Percentiles rank a stretch among this genome's conserved stretches.
These are phyloP conservation scores for Parietaria judaica DNA, from an alignment of 306 rosid genomes.

Conservation along the genomic window DNA sequence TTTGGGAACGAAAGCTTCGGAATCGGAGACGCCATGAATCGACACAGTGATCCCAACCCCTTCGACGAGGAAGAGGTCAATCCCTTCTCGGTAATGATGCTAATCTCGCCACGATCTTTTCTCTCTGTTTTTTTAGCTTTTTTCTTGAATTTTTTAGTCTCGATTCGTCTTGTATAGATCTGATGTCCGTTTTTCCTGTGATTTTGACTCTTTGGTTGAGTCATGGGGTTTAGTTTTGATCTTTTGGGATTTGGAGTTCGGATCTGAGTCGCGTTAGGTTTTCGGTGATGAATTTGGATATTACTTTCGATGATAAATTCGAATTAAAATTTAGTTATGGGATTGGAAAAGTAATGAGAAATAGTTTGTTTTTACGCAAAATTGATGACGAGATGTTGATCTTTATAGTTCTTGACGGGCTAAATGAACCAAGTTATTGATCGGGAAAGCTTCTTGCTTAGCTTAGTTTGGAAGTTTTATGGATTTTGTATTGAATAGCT, in stretches of 20 bases:
- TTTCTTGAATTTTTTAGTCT: background rate
- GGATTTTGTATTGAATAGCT: too few relatives aligned
- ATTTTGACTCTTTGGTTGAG: background rate
- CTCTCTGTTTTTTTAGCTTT: slow-evolving; percentile 1
- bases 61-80: slow-evolving; percentile 88
- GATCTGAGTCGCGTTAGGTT: background rate
- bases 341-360: too few relatives aligned
- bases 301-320: background rate
- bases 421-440: too few relatives aligned
- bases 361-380: too few relatives aligned
- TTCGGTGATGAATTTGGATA: background rate
- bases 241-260: background rate
- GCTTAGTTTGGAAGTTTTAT: too few relatives aligned
- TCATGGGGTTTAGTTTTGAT: too few relatives aligned
- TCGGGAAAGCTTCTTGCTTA: too few relatives aligned
- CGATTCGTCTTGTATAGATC: background rate
- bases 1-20: slow-evolving; percentile 38
- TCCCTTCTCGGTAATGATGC: slow-evolving; percentile 73
- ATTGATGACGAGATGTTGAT: too few relatives aligned
- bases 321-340: too few relatives aligned
- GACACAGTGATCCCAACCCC: slow-evolving; percentile 86
- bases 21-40: slow-evolving; percentile 53
- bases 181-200: background rate
- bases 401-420: too few relatives aligned
- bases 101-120: background rate